A percentile compares a stretch with the other conserved stretches of the same genome.
Evolutionary conservation across 2,329 filamentous ascomycete genomes (phyloP).

Genomic region (Talaromyces albobiverticillius): DNA sequence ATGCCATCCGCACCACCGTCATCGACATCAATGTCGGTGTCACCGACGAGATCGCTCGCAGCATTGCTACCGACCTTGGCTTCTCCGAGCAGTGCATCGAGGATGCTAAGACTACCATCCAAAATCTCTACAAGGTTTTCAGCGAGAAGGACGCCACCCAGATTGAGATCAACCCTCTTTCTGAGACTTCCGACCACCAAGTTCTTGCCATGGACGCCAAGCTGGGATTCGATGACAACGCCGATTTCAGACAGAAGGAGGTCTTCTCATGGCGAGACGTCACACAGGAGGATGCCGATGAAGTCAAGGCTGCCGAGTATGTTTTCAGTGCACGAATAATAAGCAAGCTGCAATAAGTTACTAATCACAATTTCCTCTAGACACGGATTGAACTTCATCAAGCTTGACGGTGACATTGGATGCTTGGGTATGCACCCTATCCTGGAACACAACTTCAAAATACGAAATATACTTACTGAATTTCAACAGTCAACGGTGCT

Average conservation of each 20-base stretch:
- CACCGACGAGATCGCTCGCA: slow-evolving; percentile 88
- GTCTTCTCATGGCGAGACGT: slow-evolving; percentile 91
- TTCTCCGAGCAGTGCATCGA: slow-evolving; percentile 98
- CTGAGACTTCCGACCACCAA: slow-evolving; percentile 96
- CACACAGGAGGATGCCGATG: slow-evolving; percentile 93
- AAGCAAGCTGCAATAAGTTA: slow-evolving; percentile 1
- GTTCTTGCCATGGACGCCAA: slow-evolving; percentile 99
- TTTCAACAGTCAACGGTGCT: slow-evolving; percentile 76
- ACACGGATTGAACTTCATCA: slow-evolving; percentile 95
- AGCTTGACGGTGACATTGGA: slow-evolving; percentile 98
- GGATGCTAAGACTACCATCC: slow-evolving; percentile 91
- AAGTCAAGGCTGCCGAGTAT: slow-evolving; percentile 92
- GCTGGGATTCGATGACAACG: slow-evolving; percentile 98
- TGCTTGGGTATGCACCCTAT: slow-evolving; percentile 59
- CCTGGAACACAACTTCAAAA: background rate
- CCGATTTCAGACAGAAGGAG: slow-evolving; percentile 96
- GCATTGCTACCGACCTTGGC: slow-evolving; percentile 86
- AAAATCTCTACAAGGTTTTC: slow-evolving; percentile 99
- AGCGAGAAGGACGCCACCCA: slow-evolving; percentile 97
- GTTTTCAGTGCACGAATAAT: slow-evolving; percentile 16
- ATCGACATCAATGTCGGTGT: slow-evolving; percentile 94
- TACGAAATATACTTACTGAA: slow-evolving; percentile 6
- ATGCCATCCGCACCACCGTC: slow-evolving; percentile 90
- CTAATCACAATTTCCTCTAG: slow-evolving; percentile 22
- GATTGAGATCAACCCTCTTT: slow-evolving; percentile 99